Conservation (phyloP, 164 flowering plant species). For the grape (Vitis vinifera) region ASM3070453v1 NC_081818.1:29055001-29055500, state of each 20-base stretch:
- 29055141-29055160: conserved; percentile 56
- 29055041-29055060: background rate
- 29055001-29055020: background rate
- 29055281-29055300: conserved; percentile 14
- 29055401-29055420: background rate
- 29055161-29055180: conserved; percentile 42
- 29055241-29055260: conserved; percentile 48
- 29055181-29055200: conserved; percentile 57
- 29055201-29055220: conserved; percentile 64
- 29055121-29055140: conserved; percentile 42
- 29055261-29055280: conserved; percentile 54
- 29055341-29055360: too few species aligned
- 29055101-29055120: conserved; percentile 52
- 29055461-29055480: conserved; percentile 59
- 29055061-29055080: conserved; percentile 53
- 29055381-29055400: too few species aligned
- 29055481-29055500: conserved; percentile 68
- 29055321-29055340: background rate
- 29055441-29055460: conserved; percentile 86
- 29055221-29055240: conserved; percentile 57
- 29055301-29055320: background rate
- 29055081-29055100: conserved; percentile 54
- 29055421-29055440: conserved; percentile 23
- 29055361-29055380: too few species aligned
- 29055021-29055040: background rate